These are phyloP conservation scores for Ustilago sp. DNA, from an alignment of 1,284 basidiomycete species.

Conservation along the genomic window DNA sequence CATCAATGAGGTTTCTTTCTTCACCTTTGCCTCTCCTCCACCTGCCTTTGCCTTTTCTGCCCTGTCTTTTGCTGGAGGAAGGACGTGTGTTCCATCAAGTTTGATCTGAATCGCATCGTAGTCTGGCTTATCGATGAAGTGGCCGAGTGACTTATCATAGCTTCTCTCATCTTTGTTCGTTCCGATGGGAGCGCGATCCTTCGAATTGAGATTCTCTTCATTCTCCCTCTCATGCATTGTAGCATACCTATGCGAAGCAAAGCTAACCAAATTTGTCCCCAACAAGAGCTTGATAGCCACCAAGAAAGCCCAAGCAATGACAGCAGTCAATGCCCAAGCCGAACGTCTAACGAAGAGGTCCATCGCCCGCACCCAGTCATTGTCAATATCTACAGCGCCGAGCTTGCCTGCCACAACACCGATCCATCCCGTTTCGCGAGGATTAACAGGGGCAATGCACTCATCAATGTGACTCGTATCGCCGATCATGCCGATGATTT, in stretches of 20 bases:
- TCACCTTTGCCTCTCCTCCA: slow-evolving; percentile 15
- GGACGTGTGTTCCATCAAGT: slow-evolving; percentile 53
- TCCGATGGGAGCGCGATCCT: slow-evolving; percentile 62
- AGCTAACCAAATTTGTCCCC: slow-evolving; percentile 62
- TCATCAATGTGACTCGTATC: slow-evolving; percentile 70
- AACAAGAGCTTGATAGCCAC: slow-evolving; percentile 66
- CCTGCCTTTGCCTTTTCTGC: slow-evolving; percentile 8
- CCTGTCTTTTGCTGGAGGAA: slow-evolving; percentile 20
- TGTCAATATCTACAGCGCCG: slow-evolving; percentile 44
- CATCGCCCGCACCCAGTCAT: slow-evolving; percentile 32
- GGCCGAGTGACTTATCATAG: slow-evolving; percentile 56
- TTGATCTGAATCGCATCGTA: slow-evolving; percentile 59
- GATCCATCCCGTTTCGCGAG: slow-evolving; percentile 36
- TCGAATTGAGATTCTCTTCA: slow-evolving; percentile 64
- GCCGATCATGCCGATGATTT: slow-evolving; percentile 78
- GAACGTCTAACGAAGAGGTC: slow-evolving; percentile 43
- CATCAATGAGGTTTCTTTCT: slow-evolving; percentile 50
- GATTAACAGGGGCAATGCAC: slow-evolving; percentile 55
- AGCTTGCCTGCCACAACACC: slow-evolving; percentile 40
- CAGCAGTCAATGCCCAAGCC: slow-evolving; percentile 48
- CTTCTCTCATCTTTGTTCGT: slow-evolving; percentile 55
- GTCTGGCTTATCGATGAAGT: slow-evolving; percentile 55
- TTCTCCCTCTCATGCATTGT: slow-evolving; percentile 59
- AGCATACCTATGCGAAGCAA: slow-evolving; percentile 61
- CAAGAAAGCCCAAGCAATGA: slow-evolving; percentile 59